Evolutionary conservation across 371 early-diverging fungal species (phyloP), one percentile per base, ranked within the genome.

Genomic region (Batkoa obscura): DNA sequence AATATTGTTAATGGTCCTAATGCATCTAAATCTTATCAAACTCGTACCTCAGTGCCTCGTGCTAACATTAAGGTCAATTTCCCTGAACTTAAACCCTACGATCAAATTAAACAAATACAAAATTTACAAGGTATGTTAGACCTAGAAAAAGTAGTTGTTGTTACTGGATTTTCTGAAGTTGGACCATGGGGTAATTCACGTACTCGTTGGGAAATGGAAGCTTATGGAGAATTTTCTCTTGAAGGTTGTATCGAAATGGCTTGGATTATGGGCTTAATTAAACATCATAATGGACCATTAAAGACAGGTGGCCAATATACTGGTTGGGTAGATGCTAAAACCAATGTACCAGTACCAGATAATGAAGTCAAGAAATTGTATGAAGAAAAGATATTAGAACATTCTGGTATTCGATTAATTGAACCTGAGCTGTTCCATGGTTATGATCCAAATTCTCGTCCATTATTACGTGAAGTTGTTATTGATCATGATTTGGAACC

Each of bases 191-290:
- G 95, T 64, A 86, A 86, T 60, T 76, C 87, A 38, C 79, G 93
- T 64, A 93, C 93, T 55, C 86, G 95, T 54, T 95, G 95, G 95
- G 94, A 94, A 70, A 93, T 94, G 90, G 92, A 90, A 67, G 82
- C 88, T 54, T 63, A 71, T 51, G 95, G 95, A 60, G 83, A 90
- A 66, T 86, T 93, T 72, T 92, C 93, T 45, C 76, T 93, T 38
- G 92, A 92, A 55, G 95, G 93, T n/a, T 90, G 91, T 66, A 89
- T 94, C 62, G 94, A 94, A 71, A 80, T 94, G 79, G 91, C 95
- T 36, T 91, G 95, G 92, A 84, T 91, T 63, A 93, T 93, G 95
- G 93, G 93, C 59, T 81, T 74, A 64, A 88, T 94, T 68, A 86
- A 81, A 69, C 90, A 89, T 67, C 82, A 82, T 67, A 80, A 83